Percentiles rank a stretch among this genome's conserved stretches.
These are phyloP conservation scores for Eudorina sp. DNA, from an alignment of 139 green algal species.

Conservation along the genomic window DNA sequence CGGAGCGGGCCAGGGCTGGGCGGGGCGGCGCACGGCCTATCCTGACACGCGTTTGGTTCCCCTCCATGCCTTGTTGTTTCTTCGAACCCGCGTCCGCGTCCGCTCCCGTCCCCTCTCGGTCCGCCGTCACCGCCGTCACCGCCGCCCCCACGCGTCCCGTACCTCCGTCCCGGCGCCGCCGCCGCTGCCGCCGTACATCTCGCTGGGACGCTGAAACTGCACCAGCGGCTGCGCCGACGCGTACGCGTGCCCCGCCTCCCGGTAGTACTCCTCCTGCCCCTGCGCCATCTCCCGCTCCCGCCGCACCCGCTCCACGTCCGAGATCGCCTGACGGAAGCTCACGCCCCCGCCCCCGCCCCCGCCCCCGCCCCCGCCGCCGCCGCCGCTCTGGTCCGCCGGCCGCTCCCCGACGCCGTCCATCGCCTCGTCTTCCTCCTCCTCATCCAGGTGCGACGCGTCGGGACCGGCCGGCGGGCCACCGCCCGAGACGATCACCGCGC, in stretches of 20 bases:
- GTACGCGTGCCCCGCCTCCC: background rate
- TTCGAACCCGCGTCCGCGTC: no score
- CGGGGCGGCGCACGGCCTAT: no score
- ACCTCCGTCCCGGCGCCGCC: background rate
- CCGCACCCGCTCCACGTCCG: constrained; percentile 26
- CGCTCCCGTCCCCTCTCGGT: no score
- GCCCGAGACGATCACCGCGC: constrained; percentile 4
- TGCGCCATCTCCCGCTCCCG: background rate
- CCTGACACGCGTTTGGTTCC: no score
- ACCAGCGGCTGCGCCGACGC: constrained; percentile 31
- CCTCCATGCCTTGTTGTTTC: no score
- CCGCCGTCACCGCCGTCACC: background rate
- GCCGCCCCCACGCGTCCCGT: background rate
- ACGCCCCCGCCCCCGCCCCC: background rate
- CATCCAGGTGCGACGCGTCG: background rate
- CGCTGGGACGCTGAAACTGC: background rate
- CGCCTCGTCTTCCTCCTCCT: background rate
- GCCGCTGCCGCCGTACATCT: background rate
- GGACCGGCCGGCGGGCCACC: background rate
- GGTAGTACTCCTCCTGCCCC: background rate
- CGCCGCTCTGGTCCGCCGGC: background rate
- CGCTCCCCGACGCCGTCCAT: background rate
- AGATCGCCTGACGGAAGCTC: constrained; percentile 15
- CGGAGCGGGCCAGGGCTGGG: no score
- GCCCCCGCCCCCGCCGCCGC: background rate